A percentile compares a stretch with the other conserved stretches of the same genome.
These are phyloP conservation scores for Anaeromyces robustus DNA, from an alignment of 192 early-diverging fungal genomes.

Conservation along the genomic window DNA sequence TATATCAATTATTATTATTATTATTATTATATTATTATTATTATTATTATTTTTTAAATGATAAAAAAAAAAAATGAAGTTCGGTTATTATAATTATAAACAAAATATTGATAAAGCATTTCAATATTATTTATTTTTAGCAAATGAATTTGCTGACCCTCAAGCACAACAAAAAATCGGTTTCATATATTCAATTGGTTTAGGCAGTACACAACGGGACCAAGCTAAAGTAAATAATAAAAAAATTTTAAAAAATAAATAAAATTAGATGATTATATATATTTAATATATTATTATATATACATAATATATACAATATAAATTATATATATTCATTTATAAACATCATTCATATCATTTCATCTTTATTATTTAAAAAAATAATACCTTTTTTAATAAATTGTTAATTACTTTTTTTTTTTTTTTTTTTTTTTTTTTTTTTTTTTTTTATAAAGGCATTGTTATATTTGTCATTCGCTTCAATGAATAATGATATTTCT, in stretches of 20 bases:
- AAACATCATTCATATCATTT: no score
- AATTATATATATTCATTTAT: no score
- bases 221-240: constrained; percentile 38
- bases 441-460: constrained; percentile 21
- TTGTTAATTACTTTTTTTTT: not conserved
- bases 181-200: constrained; percentile 75
- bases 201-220: constrained; percentile 49
- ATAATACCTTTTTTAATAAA: no score
- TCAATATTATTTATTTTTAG: not conserved
- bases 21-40: no score
- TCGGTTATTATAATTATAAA: not conserved
- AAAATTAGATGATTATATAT: no score
- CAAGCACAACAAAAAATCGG: constrained; percentile 82
- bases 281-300: no score
- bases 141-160: constrained; percentile 36
- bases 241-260: no score
- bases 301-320: no score
- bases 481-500: constrained; percentile 44
- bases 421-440: no score
- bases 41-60: no score
- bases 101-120: not conserved
- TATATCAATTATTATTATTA: no score
- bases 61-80: not conserved
- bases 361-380: no score
- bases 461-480: constrained; percentile 69